Percentiles rank a stretch among this genome's conserved stretches.
These are phyloP conservation scores for Fusarium tricinctum DNA, from an alignment of 2,329 filamentous ascomycete species.

Conservation along the genomic window DNA sequence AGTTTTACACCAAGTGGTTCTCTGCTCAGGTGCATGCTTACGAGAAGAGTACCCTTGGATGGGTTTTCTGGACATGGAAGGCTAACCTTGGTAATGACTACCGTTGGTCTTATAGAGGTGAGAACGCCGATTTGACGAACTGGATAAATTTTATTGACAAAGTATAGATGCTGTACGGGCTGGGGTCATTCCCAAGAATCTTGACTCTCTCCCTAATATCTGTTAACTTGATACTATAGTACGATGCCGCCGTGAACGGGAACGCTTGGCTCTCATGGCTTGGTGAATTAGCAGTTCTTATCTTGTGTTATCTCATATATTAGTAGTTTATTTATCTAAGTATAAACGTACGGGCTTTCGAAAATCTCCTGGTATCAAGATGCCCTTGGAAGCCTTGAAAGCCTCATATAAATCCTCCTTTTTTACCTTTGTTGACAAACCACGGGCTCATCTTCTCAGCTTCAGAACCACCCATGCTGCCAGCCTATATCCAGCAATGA, in stretches of 20 bases:
- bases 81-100: constrained; percentile 45
- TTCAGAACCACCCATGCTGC: constrained; percentile 75
- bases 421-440: not conserved
- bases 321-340: too few relatives aligned
- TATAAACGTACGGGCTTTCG: too few relatives aligned
- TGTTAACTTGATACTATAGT: constrained; percentile 21
- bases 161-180: constrained; percentile 38
- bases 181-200: constrained; percentile 44
- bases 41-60: constrained; percentile 42
- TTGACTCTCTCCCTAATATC: constrained; percentile 34
- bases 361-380: too few relatives aligned
- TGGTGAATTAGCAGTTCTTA: too few relatives aligned
- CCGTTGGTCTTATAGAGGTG: constrained; percentile 48
- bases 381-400: too few relatives aligned
- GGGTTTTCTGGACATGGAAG: constrained; percentile 49
- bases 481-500: constrained; percentile 70
- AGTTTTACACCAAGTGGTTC: constrained; percentile 48
- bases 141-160: not conserved
- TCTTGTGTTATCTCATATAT: too few relatives aligned
- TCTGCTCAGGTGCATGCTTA: constrained; percentile 46
- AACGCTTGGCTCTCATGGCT: too few relatives aligned
- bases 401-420: too few relatives aligned
- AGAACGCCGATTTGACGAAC: not conserved
- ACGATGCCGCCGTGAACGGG: too few relatives aligned
- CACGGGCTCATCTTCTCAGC: constrained; percentile 40